Percentiles rank a stretch among this genome's conserved stretches.
These are phyloP conservation scores for Leptodermis oblonga DNA, from an alignment of 257 asterid species.

Conservation along the genomic window DNA sequence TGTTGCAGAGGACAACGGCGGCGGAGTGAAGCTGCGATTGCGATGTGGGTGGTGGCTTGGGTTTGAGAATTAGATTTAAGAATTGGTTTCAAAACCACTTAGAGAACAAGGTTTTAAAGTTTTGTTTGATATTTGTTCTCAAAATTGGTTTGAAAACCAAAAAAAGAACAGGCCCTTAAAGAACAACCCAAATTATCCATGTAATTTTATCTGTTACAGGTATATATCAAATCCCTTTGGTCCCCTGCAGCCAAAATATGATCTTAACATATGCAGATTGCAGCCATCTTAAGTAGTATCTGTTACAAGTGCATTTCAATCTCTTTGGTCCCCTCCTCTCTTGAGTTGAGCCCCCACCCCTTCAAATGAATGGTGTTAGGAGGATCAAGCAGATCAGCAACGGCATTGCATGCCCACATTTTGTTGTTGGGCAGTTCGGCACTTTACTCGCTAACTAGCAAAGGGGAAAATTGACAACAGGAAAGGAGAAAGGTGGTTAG, in stretches of 20 bases:
- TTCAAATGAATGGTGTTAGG: neutral
- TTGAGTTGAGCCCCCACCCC: neutral
- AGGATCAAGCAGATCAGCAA: conserved; percentile 5
- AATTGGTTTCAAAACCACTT: too few species aligned
- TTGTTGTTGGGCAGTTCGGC: conserved; percentile 4
- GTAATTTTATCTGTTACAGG: neutral
- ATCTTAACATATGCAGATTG: neutral
- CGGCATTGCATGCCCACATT: neutral
- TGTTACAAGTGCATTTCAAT: neutral
- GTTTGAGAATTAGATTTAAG: too few species aligned
- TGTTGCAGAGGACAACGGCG: too few species aligned
- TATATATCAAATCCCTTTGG: neutral
- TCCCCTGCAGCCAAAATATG: neutral
- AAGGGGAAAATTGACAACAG: neutral
- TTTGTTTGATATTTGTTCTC: too few species aligned
- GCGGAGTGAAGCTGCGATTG: too few species aligned
- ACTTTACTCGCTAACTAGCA: neutral
- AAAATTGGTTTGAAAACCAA: too few species aligned
- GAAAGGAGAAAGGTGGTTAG: neutral
- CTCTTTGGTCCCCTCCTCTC: neutral
- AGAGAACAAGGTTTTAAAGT: too few species aligned
- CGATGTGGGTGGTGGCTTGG: too few species aligned
- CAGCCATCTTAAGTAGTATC: neutral
- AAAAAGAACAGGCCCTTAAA: too few species aligned
- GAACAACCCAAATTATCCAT: too few species aligned